Evolutionary conservation across 495 filamentous ascomycete genomes (phyloP).

Genomic region (Aspergillus sclerotiicarbonarius): DNA sequence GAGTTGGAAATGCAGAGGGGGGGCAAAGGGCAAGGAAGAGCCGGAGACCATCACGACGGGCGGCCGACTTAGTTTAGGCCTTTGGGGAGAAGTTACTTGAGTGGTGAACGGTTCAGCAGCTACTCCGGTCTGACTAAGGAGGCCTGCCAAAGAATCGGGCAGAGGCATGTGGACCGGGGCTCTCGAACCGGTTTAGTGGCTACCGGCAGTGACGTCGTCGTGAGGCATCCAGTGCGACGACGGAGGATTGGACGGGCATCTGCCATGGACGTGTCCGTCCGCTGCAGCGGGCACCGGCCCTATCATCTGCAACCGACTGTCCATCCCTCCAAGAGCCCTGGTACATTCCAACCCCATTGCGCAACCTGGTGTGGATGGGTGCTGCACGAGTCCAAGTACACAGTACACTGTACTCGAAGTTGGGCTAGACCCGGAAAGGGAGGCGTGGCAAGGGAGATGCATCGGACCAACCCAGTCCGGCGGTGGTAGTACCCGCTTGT

Average conservation of each 20-base stretch:
- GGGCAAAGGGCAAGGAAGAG: background rate
- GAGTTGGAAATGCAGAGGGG: background rate
- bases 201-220: slow-evolving; percentile 24
- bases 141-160: slow-evolving; percentile 6
- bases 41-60: slow-evolving; percentile 1
- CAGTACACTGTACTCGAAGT: too few species aligned
- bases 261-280: too few species aligned
- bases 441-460: slow-evolving; percentile 10
- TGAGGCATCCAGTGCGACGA: slow-evolving; percentile 24
- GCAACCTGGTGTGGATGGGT: too few species aligned
- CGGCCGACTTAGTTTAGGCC: background rate
- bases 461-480: slow-evolving; percentile 25
- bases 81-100: too few species aligned
- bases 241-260: background rate
- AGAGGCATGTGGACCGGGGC: slow-evolving; percentile 1
- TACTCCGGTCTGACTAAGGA: background rate
- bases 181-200: slow-evolving; percentile 20
- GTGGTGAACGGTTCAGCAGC: too few species aligned
- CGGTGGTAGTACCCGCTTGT: slow-evolving; percentile 13
- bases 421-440: slow-evolving; percentile 2
- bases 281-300: background rate
- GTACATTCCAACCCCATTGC: too few species aligned
- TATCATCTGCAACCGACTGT: too few species aligned
- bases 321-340: too few species aligned
- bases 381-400: too few species aligned